Conservation (phyloP, 2,329 filamentous ascomycete genomes). For the Didymella pomorum region DNA sequence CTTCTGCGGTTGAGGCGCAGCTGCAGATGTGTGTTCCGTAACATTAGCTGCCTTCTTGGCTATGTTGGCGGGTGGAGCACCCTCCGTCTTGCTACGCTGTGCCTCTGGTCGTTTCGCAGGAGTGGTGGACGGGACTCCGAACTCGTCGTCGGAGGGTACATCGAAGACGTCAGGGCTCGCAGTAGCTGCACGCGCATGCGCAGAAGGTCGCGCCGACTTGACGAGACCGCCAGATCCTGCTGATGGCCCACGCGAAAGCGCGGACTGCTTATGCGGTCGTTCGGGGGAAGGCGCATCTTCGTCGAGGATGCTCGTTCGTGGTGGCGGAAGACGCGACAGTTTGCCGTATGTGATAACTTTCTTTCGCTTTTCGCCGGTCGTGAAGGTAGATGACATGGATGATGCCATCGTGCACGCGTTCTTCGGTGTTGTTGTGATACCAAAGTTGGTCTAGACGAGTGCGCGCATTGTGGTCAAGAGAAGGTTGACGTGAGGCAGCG, state of each 20-base stretch:
- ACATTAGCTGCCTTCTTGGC: constrained; percentile 18
- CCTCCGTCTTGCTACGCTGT: constrained; percentile 24
- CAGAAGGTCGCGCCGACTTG: constrained; percentile 11
- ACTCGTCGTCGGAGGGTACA: constrained; percentile 51
- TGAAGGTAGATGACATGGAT: constrained; percentile 40
- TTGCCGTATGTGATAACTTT: constrained; percentile 52
- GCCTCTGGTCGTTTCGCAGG: constrained; percentile 26
- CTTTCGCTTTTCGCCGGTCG: constrained; percentile 47
- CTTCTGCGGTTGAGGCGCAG: constrained; percentile 25
- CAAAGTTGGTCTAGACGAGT: constrained; percentile 26
- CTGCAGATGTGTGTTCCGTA: background rate
- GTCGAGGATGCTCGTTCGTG: constrained; percentile 24
- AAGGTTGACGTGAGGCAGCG: constrained; percentile 15
- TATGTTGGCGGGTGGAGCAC: constrained; percentile 20
- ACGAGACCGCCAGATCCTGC: constrained; percentile 4
- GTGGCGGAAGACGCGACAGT: constrained; percentile 37
- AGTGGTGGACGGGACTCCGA: constrained; percentile 15
- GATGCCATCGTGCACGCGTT: constrained; percentile 32
- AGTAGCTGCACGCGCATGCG: constrained; percentile 18
- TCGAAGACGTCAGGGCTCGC: constrained; percentile 50
- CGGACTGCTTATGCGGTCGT: constrained; percentile 38
- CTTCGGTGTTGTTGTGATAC: constrained; percentile 15
- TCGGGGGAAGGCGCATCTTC: constrained; percentile 42
- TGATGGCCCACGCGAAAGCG: constrained; percentile 14
- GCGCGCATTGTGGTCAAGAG: constrained; percentile 36